Evolutionary conservation across 345 rosid species (phyloP).

Genomic region (Bretschneidera sinensis): DNA sequence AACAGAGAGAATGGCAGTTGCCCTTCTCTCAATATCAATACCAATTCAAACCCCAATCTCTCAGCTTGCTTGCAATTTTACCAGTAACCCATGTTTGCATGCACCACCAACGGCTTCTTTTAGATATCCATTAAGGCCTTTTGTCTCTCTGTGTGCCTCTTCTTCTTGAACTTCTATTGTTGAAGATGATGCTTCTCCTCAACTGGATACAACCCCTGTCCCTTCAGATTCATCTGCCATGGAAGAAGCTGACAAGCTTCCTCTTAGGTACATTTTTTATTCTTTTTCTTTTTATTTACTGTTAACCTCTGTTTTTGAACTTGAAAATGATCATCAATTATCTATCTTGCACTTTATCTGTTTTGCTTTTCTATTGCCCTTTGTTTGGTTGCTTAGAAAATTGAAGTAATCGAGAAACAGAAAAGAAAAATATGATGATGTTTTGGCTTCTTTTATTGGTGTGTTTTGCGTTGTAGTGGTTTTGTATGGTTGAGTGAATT

Average conservation of each 20-base stretch:
- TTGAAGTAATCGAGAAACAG: not conserved
- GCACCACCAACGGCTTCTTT: conserved; percentile 8
- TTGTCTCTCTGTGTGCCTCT: conserved; percentile 29
- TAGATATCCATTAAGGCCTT: conserved; percentile 29
- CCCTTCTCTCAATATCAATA: conserved; percentile 34
- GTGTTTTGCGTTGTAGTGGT: too few species aligned
- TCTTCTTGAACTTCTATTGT: conserved; percentile 37
- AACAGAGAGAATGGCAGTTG: conserved; percentile 34
- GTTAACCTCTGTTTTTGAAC: not conserved
- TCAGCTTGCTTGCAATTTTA: conserved; percentile 18
- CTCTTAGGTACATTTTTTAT: conserved; percentile 36
- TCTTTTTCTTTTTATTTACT: not conserved
- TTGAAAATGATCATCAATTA: not conserved
- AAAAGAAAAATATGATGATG: not conserved
- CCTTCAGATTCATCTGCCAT: conserved; percentile 23
- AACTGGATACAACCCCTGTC: conserved; percentile 20
- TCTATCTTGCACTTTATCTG: not conserved
- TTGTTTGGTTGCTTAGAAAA: not conserved
- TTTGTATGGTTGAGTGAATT: too few species aligned
- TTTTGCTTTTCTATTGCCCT: not conserved
- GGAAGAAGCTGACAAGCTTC: conserved; percentile 21
- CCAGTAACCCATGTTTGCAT: conserved; percentile 19
- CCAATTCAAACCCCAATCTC: conserved; percentile 19
- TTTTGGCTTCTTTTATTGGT: too few species aligned
- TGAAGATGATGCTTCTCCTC: conserved; percentile 28